Evolutionary conservation across 1,284 basidiomycete species (phyloP), one percentile per base, ranked within the genome.

Genomic region (Trichosporon ovoides): DNA sequence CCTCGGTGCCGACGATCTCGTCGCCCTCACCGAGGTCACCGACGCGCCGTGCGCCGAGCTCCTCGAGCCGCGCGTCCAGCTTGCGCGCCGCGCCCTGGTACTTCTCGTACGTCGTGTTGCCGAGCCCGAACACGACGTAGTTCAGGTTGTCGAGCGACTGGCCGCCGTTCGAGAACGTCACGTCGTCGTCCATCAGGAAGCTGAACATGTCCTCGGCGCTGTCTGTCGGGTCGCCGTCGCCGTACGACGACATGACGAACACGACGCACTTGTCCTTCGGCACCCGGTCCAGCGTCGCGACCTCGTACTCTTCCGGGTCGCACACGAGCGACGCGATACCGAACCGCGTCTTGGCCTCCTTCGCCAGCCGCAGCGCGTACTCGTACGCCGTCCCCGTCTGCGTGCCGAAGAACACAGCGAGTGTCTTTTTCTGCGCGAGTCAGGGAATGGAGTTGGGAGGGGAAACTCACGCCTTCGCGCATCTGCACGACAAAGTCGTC

Each of bases 1-100:
- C 94, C 77, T 98, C 95, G 91, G 98, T 95, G 73, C 89, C 93
- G 81, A 94, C 95, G 78, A 98, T 94, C 73, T 98, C 95, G 72
- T 98, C 95, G 66, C 94, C 94, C 78, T 97, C 93, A 18, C 95
- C 95, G 38, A 87, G 83, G 73, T 88, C 87, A 52, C 93, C 94
- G 53, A 98, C 89, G 60, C 92, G 85, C 58, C 82, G 78, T 19
- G 86, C 95, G 22, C 93, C 94, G 79, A 94, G 87, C 68, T 86
- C 85, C 12, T 82, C 75, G 57, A 98, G 80, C 38, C 85, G 78
- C 3, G 81, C 72, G 72, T 98, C 94, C 58, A 95, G 82, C 65
- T 87, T 85, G 57, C 87, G 84, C 14, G 88, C 85, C 65, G 96
- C 89, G 59, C 87, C 83, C 75, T 97, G 96, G 80, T 93, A 98